phyloP scores from a whole-genome alignment of 371 early-diverging fungal genomes.

The Rhizopus sp. region DNA sequence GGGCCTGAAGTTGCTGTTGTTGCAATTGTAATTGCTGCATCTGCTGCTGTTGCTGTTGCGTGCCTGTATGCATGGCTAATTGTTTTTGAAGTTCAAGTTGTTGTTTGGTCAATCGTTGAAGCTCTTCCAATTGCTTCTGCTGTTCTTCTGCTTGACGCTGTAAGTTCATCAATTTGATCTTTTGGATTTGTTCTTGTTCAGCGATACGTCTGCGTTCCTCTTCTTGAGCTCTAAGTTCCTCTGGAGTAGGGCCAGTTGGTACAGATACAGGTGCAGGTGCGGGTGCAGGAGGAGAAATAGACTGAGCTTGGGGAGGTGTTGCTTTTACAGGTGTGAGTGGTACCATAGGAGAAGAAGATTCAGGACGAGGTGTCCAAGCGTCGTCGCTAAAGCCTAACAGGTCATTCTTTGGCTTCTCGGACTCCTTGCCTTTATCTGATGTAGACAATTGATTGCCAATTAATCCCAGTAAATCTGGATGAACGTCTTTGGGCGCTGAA shows the following conservation, averaged over 20 bases:
- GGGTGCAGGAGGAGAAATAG: conserved; percentile 3
- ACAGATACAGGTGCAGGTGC: background rate
- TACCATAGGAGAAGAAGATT: conserved; percentile 6
- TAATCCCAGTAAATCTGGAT: conserved; percentile 43
- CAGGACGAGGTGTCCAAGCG: conserved; percentile 45
- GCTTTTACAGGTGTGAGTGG: conserved; percentile 13
- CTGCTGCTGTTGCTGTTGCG: conserved; percentile 16
- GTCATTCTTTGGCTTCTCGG: conserved; percentile 23
- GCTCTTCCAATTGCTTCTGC: conserved; percentile 29
- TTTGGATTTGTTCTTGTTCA: conserved; percentile 28
- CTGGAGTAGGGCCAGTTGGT: conserved; percentile 23
- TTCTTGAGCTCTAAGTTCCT: conserved; percentile 22
- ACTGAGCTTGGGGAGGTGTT: background rate
- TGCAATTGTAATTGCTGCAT: conserved; percentile 10
- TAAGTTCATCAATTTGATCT: conserved; percentile 23
- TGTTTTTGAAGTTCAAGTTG: conserved; percentile 26
- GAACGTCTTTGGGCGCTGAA: conserved; percentile 49
- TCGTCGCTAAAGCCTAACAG: conserved; percentile 59
- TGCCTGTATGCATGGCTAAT: conserved; percentile 32
- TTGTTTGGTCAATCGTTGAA: conserved; percentile 34
- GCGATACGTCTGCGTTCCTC: conserved; percentile 17
- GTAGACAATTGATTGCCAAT: conserved; percentile 32
- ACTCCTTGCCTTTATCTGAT: conserved; percentile 23
- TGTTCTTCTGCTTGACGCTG: conserved; percentile 36
- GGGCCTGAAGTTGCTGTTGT: conserved; percentile 19